These are phyloP conservation scores for Saturnispora hagleri DNA, from an alignment of 805 yeast genomes.

Conservation along the genomic window DNA sequence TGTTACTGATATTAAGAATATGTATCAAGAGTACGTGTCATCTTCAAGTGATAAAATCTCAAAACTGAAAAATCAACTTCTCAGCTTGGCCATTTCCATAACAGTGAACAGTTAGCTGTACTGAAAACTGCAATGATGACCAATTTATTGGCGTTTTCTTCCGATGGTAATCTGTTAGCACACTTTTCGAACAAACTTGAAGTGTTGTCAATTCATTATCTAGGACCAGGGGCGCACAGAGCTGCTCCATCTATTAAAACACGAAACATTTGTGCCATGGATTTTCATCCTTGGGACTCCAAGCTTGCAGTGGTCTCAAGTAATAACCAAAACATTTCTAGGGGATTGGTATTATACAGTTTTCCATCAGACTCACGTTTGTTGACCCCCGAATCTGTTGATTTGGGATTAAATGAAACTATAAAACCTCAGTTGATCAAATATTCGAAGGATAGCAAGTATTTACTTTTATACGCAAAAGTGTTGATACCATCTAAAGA, in stretches of 20 bases:
- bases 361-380: background rate
- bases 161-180: background rate
- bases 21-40: constrained; percentile 4
- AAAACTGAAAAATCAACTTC: background rate
- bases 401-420: background rate
- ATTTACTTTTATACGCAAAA: constrained; percentile 5
- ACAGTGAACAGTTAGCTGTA: background rate
- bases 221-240: background rate
- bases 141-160: constrained; percentile 2
- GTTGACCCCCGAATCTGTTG: background rate
- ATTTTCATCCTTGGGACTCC: constrained; percentile 1
- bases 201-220: background rate
- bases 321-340: background rate
- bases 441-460: constrained; percentile 10
- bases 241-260: constrained; percentile 1
- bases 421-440: constrained; percentile 9
- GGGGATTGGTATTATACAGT: background rate
- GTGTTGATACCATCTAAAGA: background rate
- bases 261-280: background rate
- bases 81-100: background rate
- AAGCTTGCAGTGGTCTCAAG: background rate
- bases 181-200: constrained; percentile 6
- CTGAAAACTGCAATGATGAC: background rate
- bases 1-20: background rate
- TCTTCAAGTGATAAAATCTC: background rate